Percentiles rank a stretch among this genome's conserved stretches.
Conservation (phyloP, 2,329 filamentous ascomycete species). For the Anisogramma anomala region DNA sequence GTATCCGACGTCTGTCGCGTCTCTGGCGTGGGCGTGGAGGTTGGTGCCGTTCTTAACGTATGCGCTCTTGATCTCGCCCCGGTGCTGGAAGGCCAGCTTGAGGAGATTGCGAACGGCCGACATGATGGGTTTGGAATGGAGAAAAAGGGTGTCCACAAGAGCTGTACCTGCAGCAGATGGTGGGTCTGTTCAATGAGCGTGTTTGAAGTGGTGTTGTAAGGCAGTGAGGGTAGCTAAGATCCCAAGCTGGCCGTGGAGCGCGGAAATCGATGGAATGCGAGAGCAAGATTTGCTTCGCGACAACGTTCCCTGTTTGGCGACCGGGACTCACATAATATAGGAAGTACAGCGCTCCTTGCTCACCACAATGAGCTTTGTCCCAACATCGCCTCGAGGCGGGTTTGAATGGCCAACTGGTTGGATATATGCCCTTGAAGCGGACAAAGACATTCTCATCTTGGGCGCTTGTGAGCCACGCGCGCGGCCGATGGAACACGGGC, state of each 20-base stretch:
- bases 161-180: neutral
- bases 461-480: neutral
- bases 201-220: neutral
- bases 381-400: too few species aligned
- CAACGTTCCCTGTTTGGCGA: neutral
- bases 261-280: neutral
- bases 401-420: too few species aligned
- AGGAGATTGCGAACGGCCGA: constrained; percentile 2
- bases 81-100: constrained; percentile 8
- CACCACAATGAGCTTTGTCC: too few species aligned
- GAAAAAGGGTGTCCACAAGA: neutral
- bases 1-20: constrained; percentile 8
- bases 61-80: constrained; percentile 5
- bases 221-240: neutral
- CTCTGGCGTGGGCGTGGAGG: constrained; percentile 9
- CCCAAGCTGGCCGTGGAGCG: neutral
- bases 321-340: neutral
- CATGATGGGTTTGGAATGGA: neutral
- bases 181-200: too few species aligned
- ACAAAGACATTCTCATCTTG: neutral
- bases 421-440: neutral
- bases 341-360: neutral
- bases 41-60: constrained; percentile 12
- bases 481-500: neutral
- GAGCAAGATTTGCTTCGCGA: neutral